Conservation (phyloP, 306 rosid species). For the Ochetophila trinervis region DNA sequence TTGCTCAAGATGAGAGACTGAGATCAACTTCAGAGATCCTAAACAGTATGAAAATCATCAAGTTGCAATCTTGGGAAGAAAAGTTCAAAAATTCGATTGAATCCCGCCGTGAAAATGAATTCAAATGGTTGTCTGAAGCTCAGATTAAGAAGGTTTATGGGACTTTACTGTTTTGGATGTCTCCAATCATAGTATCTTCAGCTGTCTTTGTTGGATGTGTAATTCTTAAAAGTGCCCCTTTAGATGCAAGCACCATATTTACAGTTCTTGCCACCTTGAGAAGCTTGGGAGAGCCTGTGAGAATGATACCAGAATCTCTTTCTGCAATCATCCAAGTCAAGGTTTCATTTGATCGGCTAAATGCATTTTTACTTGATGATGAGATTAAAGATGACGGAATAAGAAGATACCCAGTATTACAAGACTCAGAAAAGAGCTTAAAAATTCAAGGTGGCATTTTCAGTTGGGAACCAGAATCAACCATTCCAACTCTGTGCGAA, state of each 20-base stretch:
- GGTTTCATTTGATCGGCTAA: slow-evolving; percentile 69
- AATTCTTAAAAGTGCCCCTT: slow-evolving; percentile 49
- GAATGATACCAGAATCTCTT: slow-evolving; percentile 73
- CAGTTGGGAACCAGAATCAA: slow-evolving; percentile 57
- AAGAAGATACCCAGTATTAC: slow-evolving; percentile 12
- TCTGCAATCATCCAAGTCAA: slow-evolving; percentile 64
- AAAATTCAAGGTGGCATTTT: slow-evolving; percentile 49
- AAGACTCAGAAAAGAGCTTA: slow-evolving; percentile 28
- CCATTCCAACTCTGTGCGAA: slow-evolving; percentile 41
- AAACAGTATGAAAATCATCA: slow-evolving; percentile 74
- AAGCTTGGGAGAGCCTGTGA: slow-evolving; percentile 63
- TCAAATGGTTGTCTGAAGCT: slow-evolving; percentile 54
- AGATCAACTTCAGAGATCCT: slow-evolving; percentile 77
- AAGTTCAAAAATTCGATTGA: slow-evolving; percentile 50
- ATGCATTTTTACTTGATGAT: slow-evolving; percentile 56
- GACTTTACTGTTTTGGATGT: slow-evolving; percentile 59
- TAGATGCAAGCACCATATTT: slow-evolving; percentile 76
- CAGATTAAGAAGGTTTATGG: slow-evolving; percentile 38
- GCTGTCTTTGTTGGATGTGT: slow-evolving; percentile 54
- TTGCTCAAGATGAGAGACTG: slow-evolving; percentile 72
- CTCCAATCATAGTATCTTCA: slow-evolving; percentile 64
- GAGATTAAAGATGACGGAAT: slow-evolving; percentile 37
- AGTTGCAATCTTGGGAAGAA: slow-evolving; percentile 81
- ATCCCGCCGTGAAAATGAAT: slow-evolving; percentile 47
- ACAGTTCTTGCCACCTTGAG: slow-evolving; percentile 64